Percentiles rank a stretch among this genome's conserved stretches.
These are phyloP conservation scores for Lactifluus rugatus DNA, from an alignment of 768 basidiomycete genomes.

Conservation along the genomic window DNA sequence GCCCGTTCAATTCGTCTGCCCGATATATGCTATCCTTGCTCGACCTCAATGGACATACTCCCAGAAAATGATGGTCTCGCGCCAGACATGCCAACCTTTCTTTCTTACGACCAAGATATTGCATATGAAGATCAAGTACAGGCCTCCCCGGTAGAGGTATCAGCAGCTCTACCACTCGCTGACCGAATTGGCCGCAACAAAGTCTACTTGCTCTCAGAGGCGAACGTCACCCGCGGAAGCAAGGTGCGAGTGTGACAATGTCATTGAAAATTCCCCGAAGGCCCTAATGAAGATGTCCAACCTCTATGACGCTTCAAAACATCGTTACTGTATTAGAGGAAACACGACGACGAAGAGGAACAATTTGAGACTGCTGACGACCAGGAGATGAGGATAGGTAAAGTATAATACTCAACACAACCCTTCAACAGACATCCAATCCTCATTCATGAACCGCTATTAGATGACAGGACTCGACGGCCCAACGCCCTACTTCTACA, in stretches of 20 bases:
- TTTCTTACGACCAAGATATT: slow-evolving; percentile 47
- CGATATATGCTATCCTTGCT: not conserved
- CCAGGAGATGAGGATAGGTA: slow-evolving; percentile 20
- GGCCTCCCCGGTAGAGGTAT: slow-evolving; percentile 19
- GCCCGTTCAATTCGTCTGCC: not conserved
- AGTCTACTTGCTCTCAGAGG: slow-evolving; percentile 70
- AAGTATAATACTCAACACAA: not conserved
- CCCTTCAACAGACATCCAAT: not conserved
- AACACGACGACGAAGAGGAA: slow-evolving; percentile 38
- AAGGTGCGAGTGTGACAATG: slow-evolving; percentile 60
- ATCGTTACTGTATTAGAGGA: slow-evolving; percentile 28
- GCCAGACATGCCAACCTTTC: slow-evolving; percentile 17
- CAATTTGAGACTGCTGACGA: slow-evolving; percentile 27
- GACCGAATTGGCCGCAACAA: slow-evolving; percentile 63
- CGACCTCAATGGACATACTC: slow-evolving; percentile 24
- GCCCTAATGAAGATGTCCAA: slow-evolving; percentile 35
- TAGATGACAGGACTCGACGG: slow-evolving; percentile 38
- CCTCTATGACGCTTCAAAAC: slow-evolving; percentile 10
- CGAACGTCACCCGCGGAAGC: slow-evolving; percentile 45
- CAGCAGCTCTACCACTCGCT: slow-evolving; percentile 33
- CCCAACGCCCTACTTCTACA: slow-evolving; percentile 61
- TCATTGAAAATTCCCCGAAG: slow-evolving; percentile 28
- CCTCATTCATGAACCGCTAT: not conserved
- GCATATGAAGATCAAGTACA: slow-evolving; percentile 51
- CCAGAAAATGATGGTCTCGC: slow-evolving; percentile 10